These are phyloP conservation scores for Xylariaceae sp. DNA, from an alignment of 2,329 filamentous ascomycete species.

Conservation along the genomic window DNA sequence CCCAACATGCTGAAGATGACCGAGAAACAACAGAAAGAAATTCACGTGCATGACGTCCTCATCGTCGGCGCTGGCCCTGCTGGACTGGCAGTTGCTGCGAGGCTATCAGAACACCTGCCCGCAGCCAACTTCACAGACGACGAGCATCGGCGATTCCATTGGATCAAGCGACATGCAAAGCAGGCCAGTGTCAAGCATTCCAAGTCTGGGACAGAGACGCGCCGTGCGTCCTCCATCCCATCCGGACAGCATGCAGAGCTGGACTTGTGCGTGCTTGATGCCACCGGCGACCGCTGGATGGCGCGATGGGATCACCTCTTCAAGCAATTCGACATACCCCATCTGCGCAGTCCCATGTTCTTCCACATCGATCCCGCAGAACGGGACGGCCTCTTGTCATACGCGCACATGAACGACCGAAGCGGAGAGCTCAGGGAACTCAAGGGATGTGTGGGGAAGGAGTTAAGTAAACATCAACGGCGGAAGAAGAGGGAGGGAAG, in stretches of 20 bases:
- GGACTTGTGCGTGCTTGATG: constrained; percentile 59
- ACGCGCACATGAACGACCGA: constrained; percentile 54
- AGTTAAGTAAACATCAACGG: constrained; percentile 71
- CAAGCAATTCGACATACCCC: constrained; percentile 57
- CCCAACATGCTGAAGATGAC: too few relatives aligned
- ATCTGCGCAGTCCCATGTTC: constrained; percentile 73
- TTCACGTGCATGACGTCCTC: constrained; percentile 54
- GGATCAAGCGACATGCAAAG: constrained; percentile 59
- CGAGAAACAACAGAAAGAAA: too few relatives aligned
- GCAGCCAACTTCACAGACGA: constrained; percentile 77
- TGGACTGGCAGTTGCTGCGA: constrained; percentile 65
- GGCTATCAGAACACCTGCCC: constrained; percentile 64
- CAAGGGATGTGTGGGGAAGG: constrained; percentile 66
- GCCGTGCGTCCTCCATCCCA: constrained; percentile 23
- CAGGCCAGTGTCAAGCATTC: constrained; percentile 51
- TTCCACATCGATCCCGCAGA: constrained; percentile 74
- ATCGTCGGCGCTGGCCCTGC: constrained; percentile 70
- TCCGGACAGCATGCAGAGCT: constrained; percentile 11
- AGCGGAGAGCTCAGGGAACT: constrained; percentile 62
- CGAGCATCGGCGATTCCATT: constrained; percentile 74
- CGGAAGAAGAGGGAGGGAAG: constrained; percentile 52
- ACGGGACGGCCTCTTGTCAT: constrained; percentile 64
- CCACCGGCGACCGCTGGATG: constrained; percentile 58
- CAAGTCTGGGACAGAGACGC: constrained; percentile 29
- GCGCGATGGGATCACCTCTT: constrained; percentile 64